Percentiles rank a stretch among this genome's conserved stretches.
Evolutionary conservation across 1,139 yeast species (phyloP).

Genomic region (Candida sojae): DNA sequence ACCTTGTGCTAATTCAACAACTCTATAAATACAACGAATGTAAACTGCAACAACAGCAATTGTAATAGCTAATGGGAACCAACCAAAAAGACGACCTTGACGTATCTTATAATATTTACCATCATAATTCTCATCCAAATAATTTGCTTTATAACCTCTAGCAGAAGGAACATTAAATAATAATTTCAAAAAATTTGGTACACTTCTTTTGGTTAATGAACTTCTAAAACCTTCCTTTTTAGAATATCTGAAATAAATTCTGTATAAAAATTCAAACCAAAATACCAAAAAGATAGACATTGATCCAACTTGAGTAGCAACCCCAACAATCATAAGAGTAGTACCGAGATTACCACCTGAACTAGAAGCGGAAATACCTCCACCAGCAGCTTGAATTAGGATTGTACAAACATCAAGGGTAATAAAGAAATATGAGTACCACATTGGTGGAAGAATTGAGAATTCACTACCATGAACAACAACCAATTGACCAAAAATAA

Average conservation of each 20-base stretch:
- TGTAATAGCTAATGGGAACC: conserved; percentile 51
- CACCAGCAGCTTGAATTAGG: conserved; percentile 79
- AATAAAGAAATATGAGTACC: conserved; percentile 68
- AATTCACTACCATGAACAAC: conserved; percentile 64
- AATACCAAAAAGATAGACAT: conserved; percentile 63
- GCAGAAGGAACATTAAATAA: conserved; percentile 21
- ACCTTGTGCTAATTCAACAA: conserved; percentile 75
- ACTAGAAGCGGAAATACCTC: conserved; percentile 65
- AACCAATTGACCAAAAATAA: conserved; percentile 67
- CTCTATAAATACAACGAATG: conserved; percentile 75
- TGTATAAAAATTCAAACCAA: conserved; percentile 52
- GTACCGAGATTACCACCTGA: conserved; percentile 57
- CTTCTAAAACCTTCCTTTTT: conserved; percentile 11
- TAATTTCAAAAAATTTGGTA: conserved; percentile 28
- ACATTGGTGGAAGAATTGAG: conserved; percentile 68
- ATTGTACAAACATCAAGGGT: conserved; percentile 66
- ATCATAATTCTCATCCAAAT: conserved; percentile 32
- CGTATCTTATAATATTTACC: conserved; percentile 44
- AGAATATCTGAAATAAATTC: conserved; percentile 28
- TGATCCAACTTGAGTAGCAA: conserved; percentile 75
- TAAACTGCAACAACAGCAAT: conserved; percentile 56
- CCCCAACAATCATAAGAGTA: conserved; percentile 77
- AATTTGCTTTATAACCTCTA: conserved; percentile 16
- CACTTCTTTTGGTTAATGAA: conserved; percentile 24
- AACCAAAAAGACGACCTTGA: conserved; percentile 34